These are phyloP conservation scores for Craspedostauros australis DNA, from an alignment of 108 stramenopile species.

Conservation along the genomic window DNA sequence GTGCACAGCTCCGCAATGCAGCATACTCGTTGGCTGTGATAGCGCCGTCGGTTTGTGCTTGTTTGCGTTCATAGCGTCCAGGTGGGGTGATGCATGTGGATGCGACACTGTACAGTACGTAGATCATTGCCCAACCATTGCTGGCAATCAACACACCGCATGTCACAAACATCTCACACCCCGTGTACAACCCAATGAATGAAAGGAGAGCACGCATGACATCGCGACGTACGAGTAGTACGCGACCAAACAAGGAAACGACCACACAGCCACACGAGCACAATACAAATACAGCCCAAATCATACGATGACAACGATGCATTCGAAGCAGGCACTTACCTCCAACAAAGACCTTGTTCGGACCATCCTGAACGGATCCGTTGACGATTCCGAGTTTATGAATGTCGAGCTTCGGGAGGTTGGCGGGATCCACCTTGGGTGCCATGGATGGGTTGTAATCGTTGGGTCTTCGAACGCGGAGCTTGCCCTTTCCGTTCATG, in stretches of 20 bases:
- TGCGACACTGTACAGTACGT: too few relatives aligned
- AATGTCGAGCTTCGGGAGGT: slow-evolving; percentile 58
- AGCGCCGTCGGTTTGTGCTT: too few relatives aligned
- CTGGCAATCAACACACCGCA: too few relatives aligned
- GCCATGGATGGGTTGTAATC: slow-evolving; percentile 90
- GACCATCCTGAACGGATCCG: slow-evolving; percentile 89
- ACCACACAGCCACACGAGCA: background rate
- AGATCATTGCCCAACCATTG: too few relatives aligned
- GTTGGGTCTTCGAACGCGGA: slow-evolving; percentile 94
- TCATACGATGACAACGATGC: background rate
- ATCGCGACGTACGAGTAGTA: background rate
- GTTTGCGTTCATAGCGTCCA: too few relatives aligned
- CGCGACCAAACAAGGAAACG: too few relatives aligned
- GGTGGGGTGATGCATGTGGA: too few relatives aligned
- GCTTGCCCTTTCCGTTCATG: slow-evolving; percentile 70
- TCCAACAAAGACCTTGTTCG: slow-evolving; percentile 98
- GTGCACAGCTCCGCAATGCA: too few relatives aligned
- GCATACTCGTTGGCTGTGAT: too few relatives aligned
- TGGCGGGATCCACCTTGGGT: slow-evolving; percentile 51
- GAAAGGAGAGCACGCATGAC: background rate
- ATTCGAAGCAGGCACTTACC: slow-evolving; percentile 25
- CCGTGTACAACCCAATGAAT: background rate
- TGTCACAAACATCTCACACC: background rate
- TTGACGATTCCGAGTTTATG: slow-evolving; percentile 81
- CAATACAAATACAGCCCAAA: background rate